A percentile compares a stretch with the other conserved stretches of the same genome.
phyloP scores from a whole-genome alignment of 768 basidiomycete genomes.

The Kwoniella heveanensis region DNA sequence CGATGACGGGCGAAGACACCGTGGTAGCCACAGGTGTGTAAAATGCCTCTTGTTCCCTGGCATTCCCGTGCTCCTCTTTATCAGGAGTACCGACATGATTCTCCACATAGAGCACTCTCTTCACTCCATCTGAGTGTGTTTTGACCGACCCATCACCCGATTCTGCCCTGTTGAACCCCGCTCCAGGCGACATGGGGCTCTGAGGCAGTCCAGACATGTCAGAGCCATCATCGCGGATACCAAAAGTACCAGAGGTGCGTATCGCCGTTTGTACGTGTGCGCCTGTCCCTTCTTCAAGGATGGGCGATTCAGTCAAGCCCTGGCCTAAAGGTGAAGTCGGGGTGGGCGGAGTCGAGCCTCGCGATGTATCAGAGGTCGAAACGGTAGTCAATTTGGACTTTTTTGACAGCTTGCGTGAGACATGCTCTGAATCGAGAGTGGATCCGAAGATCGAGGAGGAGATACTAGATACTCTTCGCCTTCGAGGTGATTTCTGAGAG shows the following conservation, averaged over 20 bases:
- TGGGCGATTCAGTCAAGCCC: not conserved
- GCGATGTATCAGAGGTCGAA: not conserved
- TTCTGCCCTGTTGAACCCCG: conserved; percentile 6
- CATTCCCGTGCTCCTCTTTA: not conserved
- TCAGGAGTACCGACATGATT: conserved; percentile 16
- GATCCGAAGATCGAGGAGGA: conserved; percentile 15
- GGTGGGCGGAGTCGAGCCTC: conserved; percentile 8
- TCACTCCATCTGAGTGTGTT: conserved; percentile 16
- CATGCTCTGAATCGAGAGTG: conserved; percentile 1
- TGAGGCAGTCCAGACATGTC: conserved; percentile 3
- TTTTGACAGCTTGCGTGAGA: conserved; percentile 16
- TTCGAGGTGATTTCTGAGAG: conserved; percentile 8
- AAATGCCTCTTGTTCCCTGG: not conserved
- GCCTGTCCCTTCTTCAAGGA: not conserved
- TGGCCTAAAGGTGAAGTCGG: not conserved
- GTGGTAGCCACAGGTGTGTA: not conserved
- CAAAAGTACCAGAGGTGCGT: conserved; percentile 42
- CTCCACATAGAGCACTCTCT: conserved; percentile 25
- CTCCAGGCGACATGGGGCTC: not conserved
- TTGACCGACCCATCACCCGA: conserved; percentile 17
- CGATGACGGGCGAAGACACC: not conserved
- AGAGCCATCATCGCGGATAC: conserved; percentile 44
- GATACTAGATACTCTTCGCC: conserved; percentile 19
- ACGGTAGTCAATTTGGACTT: conserved; percentile 1
- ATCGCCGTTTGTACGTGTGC: conserved; percentile 24